phyloP scores from a whole-genome alignment of 148 eudicot genomes.

The Rheum nobile region DNA sequence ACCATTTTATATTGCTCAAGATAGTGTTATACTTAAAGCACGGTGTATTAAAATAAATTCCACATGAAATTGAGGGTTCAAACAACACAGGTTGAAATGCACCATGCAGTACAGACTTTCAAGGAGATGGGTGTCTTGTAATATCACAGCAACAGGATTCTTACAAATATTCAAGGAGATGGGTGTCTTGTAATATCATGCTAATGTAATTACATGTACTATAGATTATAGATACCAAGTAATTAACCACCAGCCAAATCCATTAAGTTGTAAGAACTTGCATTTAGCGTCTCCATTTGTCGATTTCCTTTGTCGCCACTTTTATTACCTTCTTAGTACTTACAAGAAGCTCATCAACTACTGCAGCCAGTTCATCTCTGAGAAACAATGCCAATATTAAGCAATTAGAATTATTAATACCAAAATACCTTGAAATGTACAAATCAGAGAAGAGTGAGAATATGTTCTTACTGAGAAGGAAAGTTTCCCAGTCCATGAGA shows the following conservation, averaged over 20 bases:
- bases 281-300: slow-evolving; percentile 54
- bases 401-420: neutral
- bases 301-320: slow-evolving; percentile 56
- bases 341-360: slow-evolving; percentile 52
- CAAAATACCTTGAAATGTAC: neutral
- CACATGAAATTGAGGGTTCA: too few species aligned
- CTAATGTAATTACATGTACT: neutral
- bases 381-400: slow-evolving; percentile 8
- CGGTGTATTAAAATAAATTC: too few species aligned
- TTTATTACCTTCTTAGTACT: slow-evolving; percentile 53
- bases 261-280: neutral
- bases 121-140: too few species aligned
- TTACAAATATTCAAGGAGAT: too few species aligned
- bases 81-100: too few species aligned
- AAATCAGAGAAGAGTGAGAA: too few species aligned
- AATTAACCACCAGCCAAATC: neutral
- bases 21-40: too few species aligned
- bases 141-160: neutral
- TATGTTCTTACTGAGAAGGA: slow-evolving; percentile 58
- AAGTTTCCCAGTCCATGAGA: slow-evolving; percentile 27
- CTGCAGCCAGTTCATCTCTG: slow-evolving; percentile 59
- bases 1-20: too few species aligned
- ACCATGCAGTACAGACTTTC: too few species aligned
- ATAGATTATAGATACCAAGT: neutral
- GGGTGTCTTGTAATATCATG: too few species aligned